Evolutionary conservation across 305 asterid species (phyloP).

Genomic region (Fraxinus dipetala): DNA sequence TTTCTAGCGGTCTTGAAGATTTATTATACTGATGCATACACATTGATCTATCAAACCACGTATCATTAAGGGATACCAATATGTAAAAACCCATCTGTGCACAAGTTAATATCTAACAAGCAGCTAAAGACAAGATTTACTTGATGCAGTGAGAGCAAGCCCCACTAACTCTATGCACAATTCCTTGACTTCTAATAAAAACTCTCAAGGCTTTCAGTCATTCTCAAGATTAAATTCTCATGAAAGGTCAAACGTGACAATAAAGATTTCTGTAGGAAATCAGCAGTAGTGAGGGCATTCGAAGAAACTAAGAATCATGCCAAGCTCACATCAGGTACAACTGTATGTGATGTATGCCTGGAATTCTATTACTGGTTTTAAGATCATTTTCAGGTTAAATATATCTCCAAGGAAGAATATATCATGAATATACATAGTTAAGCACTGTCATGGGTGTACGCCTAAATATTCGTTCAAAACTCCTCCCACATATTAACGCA

Average conservation of each 20-base stretch:
- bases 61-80: background rate
- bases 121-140: background rate
- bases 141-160: background rate
- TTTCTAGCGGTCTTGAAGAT: background rate
- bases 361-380: background rate
- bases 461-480: background rate
- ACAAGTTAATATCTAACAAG: background rate
- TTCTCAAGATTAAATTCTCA: background rate
- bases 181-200: constrained; percentile 4
- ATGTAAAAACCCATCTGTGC: background rate
- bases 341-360: constrained; percentile 5
- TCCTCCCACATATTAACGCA: background rate
- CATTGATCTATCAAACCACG: background rate
- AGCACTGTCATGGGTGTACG: background rate
- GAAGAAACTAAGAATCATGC: background rate
- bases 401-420: background rate
- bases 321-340: constrained; percentile 4
- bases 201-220: background rate
- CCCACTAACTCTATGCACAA: constrained; percentile 9
- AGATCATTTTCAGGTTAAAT: constrained; percentile 8
- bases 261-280: background rate
- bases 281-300: background rate
- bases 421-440: background rate
- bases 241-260: background rate
- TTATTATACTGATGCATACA: background rate